A percentile compares a stretch with the other conserved stretches of the same genome.
phyloP scores from a whole-genome alignment of 495 filamentous ascomycete species.

The Pyrenopolyporus hunteri region DNA sequence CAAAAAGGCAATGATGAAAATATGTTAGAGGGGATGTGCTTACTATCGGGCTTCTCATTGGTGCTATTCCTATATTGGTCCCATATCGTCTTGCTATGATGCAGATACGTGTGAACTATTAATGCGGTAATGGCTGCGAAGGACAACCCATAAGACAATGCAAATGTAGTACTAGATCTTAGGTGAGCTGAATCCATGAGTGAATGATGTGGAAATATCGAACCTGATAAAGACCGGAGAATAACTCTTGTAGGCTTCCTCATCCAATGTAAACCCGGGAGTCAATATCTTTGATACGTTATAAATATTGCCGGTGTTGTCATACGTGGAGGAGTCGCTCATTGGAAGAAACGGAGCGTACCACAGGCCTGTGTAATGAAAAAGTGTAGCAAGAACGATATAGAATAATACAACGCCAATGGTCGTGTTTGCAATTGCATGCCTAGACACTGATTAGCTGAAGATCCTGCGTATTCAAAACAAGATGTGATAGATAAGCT shows the following conservation, averaged over 20 bases:
- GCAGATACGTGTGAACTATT: constrained; percentile 68
- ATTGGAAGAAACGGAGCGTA: constrained; percentile 64
- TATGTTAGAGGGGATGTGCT: background rate
- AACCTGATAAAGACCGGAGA: constrained; percentile 67
- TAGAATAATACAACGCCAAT: constrained; percentile 65
- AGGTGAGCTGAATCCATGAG: constrained; percentile 20
- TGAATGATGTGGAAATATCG: background rate
- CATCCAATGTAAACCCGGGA: constrained; percentile 56
- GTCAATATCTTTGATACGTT: constrained; percentile 61
- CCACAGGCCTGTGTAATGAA: constrained; percentile 74
- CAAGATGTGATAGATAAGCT: background rate
- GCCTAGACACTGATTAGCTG: constrained; percentile 41
- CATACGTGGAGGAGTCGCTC: constrained; percentile 64
- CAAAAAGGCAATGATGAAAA: background rate
- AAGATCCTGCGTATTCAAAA: background rate
- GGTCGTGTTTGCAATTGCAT: constrained; percentile 65
- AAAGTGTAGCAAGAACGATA: constrained; percentile 50
- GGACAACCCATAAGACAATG: constrained; percentile 69
- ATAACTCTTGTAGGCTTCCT: constrained; percentile 62
- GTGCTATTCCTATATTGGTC: constrained; percentile 64
- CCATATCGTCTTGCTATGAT: constrained; percentile 69
- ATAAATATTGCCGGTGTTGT: constrained; percentile 64
- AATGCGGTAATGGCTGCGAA: constrained; percentile 73
- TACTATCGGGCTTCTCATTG: constrained; percentile 59
- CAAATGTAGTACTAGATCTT: constrained; percentile 59